Evolutionary conservation across 1,284 basidiomycete genomes (phyloP).

Genomic region (Moesziomyces sp.): DNA sequence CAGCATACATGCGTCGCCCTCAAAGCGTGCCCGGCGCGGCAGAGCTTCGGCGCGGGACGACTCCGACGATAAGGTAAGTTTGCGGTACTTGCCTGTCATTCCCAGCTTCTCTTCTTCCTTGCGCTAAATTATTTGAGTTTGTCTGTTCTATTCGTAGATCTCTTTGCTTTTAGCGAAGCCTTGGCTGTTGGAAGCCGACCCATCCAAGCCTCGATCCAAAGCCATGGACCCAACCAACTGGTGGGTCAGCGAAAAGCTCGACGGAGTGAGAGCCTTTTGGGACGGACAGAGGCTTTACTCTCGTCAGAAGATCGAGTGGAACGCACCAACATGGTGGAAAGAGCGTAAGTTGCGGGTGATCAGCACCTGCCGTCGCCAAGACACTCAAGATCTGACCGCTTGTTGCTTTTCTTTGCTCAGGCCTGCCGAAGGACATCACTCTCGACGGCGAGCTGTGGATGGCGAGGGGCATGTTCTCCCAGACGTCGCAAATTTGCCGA

Average conservation of each 20-base stretch:
- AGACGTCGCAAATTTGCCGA: conserved; percentile 45
- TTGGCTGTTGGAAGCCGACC: conserved; percentile 73
- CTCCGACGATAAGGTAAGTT: conserved; percentile 24
- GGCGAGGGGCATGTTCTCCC: conserved; percentile 52
- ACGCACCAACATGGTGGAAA: conserved; percentile 74
- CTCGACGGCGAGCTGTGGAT: conserved; percentile 73
- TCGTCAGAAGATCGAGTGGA: conserved; percentile 75
- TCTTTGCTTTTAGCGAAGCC: conserved; percentile 73
- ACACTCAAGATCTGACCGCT: too few relatives aligned
- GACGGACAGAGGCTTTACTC: conserved; percentile 74
- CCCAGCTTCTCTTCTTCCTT: background rate
- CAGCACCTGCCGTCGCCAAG: too few relatives aligned
- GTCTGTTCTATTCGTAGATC: conserved; percentile 4
- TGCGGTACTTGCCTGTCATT: background rate
- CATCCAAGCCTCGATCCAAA: conserved; percentile 21
- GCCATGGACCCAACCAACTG: conserved; percentile 74
- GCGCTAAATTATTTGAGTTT: background rate
- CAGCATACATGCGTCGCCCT: conserved; percentile 25
- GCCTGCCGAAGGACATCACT: conserved; percentile 73
- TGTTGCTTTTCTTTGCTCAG: conserved; percentile 61
- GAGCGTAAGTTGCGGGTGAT: conserved; percentile 70
- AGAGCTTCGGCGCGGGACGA: conserved; percentile 8
- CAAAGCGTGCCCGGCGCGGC: conserved; percentile 21
- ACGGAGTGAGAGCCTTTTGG: conserved; percentile 72
- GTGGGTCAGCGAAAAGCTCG: conserved; percentile 76